Evolutionary conservation across 73 alveolate genomes (phyloP), one percentile per base, ranked within the genome.

Genomic region (Stentor roeselii): DNA sequence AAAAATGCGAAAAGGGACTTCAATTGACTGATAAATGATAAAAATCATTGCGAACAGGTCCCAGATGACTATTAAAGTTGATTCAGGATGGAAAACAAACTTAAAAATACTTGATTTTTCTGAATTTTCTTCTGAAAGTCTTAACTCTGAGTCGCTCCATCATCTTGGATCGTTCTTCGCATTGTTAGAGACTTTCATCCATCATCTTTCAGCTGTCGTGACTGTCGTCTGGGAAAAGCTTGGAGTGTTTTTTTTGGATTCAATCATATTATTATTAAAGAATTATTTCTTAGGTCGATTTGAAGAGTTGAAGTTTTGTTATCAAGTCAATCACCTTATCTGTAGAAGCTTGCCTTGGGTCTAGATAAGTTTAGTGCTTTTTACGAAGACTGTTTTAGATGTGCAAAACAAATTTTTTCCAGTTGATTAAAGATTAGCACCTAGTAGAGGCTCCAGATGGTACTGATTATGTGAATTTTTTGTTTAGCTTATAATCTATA

Each of bases 301-400:
- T 50, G 6, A 50, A 11, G 67, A 6, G 30, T 50, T 50, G 21
- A 11, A 50, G 21, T 50, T 50, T 21, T 50, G 67, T 50, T 6
- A 93, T 78, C 30, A 93, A 67, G 76, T 91, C 94, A 32, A 78
- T 36, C 3, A 93, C 59, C 78, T 93, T 82, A 39, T 76, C 84
- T 38, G 87, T 88, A 59, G 86, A 60, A 32, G 91, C 82, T 50
- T 86, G 89, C 34, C 75, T 60, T 34, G 86, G 88, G 88, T 87
- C 93, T 61, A 96, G 89, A 88, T 93, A 96, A 82, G 85, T 88
- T 30, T 91, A 91, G 82, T 96, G 99, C 76, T 97, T 87, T 42
- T 90, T 94, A 86, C 91, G 88, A 38, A 96, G 84, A 83, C 95
- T 93, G 75, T 91, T 92, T 61, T 93, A 78, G 82, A 91, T 84